Percentiles rank a stretch among this genome's conserved stretches.
Evolutionary conservation across 805 yeast species (phyloP).

Genomic region (Tetrapisispora taiwanensis): DNA sequence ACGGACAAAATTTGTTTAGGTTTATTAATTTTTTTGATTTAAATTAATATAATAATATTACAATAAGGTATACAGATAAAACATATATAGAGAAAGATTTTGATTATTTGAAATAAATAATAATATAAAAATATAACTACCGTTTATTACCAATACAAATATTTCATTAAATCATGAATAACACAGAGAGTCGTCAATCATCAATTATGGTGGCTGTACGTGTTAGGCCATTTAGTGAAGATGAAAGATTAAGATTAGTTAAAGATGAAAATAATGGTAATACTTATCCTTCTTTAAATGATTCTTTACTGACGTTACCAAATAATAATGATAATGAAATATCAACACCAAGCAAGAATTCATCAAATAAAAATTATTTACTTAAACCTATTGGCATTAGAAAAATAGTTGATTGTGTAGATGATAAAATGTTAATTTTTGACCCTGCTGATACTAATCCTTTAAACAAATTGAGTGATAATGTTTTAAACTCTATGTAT

Average conservation of each 20-base stretch:
- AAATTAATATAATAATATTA: no score
- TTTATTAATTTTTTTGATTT: no score
- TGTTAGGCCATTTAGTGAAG: conserved; percentile 68
- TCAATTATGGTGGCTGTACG: conserved; percentile 51
- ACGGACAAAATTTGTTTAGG: no score
- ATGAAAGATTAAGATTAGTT: conserved; percentile 43
- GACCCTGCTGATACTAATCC: conserved; percentile 77
- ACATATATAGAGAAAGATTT: no score
- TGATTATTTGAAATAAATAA: not conserved
- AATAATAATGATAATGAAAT: not conserved
- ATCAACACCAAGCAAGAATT: not conserved
- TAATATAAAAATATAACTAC: no score
- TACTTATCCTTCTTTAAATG: conserved; percentile 8
- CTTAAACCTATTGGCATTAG: conserved; percentile 43
- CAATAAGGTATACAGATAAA: no score
- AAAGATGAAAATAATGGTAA: conserved; percentile 28
- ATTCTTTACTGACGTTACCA: conserved; percentile 13
- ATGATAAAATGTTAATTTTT: conserved; percentile 74
- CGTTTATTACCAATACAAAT: no score
- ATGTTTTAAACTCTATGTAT: conserved; percentile 21
- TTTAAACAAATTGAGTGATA: conserved; percentile 25
- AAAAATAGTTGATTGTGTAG: conserved; percentile 68
- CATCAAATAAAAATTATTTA: not conserved
- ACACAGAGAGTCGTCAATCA: conserved; percentile 1
- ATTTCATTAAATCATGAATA: not conserved